phyloP scores from a whole-genome alignment of 495 filamentous ascomycete species.

The Penicillium samsonianum region DNA sequence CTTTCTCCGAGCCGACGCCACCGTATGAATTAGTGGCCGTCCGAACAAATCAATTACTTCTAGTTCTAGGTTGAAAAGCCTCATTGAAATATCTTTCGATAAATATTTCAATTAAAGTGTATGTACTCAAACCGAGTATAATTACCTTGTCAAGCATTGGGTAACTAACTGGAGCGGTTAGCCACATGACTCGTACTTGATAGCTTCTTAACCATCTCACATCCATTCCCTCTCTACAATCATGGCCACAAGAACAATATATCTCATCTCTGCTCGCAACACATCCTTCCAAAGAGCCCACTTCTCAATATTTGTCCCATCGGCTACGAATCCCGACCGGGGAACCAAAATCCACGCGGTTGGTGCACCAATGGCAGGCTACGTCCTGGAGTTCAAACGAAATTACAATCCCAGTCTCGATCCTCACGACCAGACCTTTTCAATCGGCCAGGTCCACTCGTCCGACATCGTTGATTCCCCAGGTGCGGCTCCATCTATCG shows the following conservation, averaged over 20 bases:
- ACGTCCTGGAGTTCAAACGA: constrained; percentile 33
- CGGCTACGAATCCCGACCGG: constrained; percentile 8
- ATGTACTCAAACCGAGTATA: too few relatives aligned
- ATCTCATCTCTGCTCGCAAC: constrained; percentile 29
- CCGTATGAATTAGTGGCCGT: background rate
- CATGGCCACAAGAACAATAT: constrained; percentile 21
- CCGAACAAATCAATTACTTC: background rate
- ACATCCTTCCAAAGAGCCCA: constrained; percentile 30
- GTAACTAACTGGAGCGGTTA: background rate
- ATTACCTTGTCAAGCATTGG: background rate
- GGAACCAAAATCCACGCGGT: constrained; percentile 37
- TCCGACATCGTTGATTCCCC: constrained; percentile 27
- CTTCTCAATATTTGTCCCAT: constrained; percentile 39
- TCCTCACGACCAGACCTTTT: constrained; percentile 15
- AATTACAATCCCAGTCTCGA: constrained; percentile 21
- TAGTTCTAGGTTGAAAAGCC: too few relatives aligned
- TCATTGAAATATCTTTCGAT: too few relatives aligned
- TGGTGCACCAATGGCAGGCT: constrained; percentile 37
- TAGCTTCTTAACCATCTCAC: background rate
- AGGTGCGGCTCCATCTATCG: constrained; percentile 13
- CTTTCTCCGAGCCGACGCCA: background rate
- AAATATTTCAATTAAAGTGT: too few relatives aligned
- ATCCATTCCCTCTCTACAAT: background rate
- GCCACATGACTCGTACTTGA: background rate
- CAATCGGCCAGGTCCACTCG: constrained; percentile 28